Percentiles rank a stretch among this genome's conserved stretches.
Evolutionary conservation across 2,329 filamentous ascomycete genomes (phyloP).

Genomic region (Coniochaeta sp.): DNA sequence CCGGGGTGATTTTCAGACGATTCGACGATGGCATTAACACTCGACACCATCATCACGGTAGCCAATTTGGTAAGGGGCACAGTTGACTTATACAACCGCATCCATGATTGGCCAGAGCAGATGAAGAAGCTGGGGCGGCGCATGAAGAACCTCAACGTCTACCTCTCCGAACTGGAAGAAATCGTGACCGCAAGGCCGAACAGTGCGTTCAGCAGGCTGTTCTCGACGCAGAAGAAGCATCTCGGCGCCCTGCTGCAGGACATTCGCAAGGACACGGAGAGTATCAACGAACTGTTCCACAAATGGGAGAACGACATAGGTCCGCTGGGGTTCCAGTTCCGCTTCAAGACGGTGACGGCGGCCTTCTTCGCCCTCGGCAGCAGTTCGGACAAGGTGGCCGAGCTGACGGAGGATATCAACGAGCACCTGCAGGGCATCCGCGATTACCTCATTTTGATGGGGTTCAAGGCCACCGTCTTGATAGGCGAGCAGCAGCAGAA

Average conservation of each 20-base stretch:
- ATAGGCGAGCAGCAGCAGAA: background rate
- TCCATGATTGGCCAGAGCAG: slow-evolving; percentile 16
- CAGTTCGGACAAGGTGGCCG: slow-evolving; percentile 15
- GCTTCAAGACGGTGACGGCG: slow-evolving; percentile 10
- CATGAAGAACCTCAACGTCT: slow-evolving; percentile 13
- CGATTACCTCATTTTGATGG: slow-evolving; percentile 13
- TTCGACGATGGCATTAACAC: background rate
- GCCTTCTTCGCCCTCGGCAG: slow-evolving; percentile 17
- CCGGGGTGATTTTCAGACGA: no score
- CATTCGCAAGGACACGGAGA: slow-evolving; percentile 13
- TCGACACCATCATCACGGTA: slow-evolving; percentile 15
- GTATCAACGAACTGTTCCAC: slow-evolving; percentile 15
- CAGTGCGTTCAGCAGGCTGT: slow-evolving; percentile 6
- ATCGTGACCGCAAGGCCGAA: slow-evolving; percentile 9
- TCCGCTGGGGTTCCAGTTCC: slow-evolving; percentile 14
- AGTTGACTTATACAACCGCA: slow-evolving; percentile 14
- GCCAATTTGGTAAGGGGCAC: slow-evolving; percentile 14
- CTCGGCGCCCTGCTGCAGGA: slow-evolving; percentile 13
- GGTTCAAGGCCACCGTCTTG: background rate
- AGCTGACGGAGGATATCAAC: slow-evolving; percentile 15
- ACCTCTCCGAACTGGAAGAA: slow-evolving; percentile 11
- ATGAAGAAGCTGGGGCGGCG: slow-evolving; percentile 16
- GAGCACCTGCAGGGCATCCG: slow-evolving; percentile 8
- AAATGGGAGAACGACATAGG: slow-evolving; percentile 16
- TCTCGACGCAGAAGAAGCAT: slow-evolving; percentile 11